Percentiles rank a stretch among this genome's conserved stretches.
These are phyloP conservation scores for Prunus davidiana DNA, from an alignment of 306 rosid species.

Conservation along the genomic window DNA sequence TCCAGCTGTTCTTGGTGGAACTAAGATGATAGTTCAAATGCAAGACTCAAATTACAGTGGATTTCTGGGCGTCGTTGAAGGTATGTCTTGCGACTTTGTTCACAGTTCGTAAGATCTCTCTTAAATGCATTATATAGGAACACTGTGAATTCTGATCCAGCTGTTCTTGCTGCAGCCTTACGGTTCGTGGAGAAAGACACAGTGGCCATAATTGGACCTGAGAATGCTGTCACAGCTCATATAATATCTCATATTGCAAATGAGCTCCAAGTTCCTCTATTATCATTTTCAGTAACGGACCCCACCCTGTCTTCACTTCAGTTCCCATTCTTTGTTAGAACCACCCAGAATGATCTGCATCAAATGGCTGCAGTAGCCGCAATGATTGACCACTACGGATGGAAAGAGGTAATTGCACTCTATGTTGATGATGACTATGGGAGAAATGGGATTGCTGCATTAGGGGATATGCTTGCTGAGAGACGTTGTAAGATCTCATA, in stretches of 20 bases:
- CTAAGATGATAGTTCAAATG: constrained; percentile 44
- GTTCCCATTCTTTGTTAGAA: constrained; percentile 84
- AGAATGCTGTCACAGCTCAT: constrained; percentile 78
- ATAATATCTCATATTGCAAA: constrained; percentile 82
- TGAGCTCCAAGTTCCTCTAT: constrained; percentile 81
- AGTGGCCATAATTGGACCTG: constrained; percentile 94
- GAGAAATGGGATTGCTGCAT: too few relatives aligned
- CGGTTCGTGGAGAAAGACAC: constrained; percentile 61
- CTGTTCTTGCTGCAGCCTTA: constrained; percentile 51
- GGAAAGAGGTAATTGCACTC: constrained; percentile 67
- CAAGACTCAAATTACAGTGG: constrained; percentile 79
- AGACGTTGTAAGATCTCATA: constrained; percentile 70
- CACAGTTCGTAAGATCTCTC: not conserved
- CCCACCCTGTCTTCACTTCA: constrained; percentile 85
- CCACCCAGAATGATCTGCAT: constrained; percentile 62
- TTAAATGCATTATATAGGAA: constrained; percentile 12
- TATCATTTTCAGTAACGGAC: constrained; percentile 77
- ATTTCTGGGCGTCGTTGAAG: constrained; percentile 75
- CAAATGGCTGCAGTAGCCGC: constrained; percentile 91
- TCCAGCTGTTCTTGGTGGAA: constrained; percentile 59
- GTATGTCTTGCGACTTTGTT: constrained; percentile 40
- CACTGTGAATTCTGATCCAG: not conserved
- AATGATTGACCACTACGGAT: constrained; percentile 54
- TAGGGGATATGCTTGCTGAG: too few relatives aligned
- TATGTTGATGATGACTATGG: too few relatives aligned